Evolutionary conservation across 1,284 basidiomycete genomes (phyloP).

Genomic region (Ganoderma lingzhi): DNA sequence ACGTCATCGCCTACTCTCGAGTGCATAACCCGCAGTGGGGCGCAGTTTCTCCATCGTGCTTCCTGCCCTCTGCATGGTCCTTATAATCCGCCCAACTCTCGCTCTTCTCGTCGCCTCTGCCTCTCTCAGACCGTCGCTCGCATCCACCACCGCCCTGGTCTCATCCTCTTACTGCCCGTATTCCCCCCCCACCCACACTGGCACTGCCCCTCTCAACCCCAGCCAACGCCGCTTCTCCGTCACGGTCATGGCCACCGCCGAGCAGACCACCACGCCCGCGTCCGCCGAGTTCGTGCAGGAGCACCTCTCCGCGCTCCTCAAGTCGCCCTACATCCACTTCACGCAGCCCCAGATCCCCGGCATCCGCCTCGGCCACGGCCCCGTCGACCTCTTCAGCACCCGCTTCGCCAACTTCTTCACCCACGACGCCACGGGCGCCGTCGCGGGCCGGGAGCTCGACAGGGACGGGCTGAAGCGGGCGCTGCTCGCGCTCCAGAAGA

Average conservation of each 20-base stretch:
- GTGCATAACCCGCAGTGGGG: neutral
- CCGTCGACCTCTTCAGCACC: conserved; percentile 44
- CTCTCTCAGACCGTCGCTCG: neutral
- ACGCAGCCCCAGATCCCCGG: conserved; percentile 25
- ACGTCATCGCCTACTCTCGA: neutral
- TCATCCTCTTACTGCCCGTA: neutral
- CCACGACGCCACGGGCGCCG: conserved; percentile 35
- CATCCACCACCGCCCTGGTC: neutral
- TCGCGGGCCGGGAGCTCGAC: conserved; percentile 38
- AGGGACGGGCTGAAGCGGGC: conserved; percentile 38
- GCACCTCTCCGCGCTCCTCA: conserved; percentile 37
- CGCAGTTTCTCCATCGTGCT: neutral
- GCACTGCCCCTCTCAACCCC: conserved; percentile 1
- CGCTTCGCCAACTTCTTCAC: conserved; percentile 41
- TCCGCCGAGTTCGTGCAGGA: conserved; percentile 39
- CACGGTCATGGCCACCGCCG: conserved; percentile 5
- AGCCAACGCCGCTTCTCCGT: conserved; percentile 11
- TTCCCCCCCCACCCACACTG: neutral
- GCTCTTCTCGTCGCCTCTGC: neutral
- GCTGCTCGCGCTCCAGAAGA: conserved; percentile 40
- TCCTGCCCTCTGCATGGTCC: neutral
- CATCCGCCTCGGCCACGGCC: conserved; percentile 40
- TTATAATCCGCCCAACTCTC: neutral
- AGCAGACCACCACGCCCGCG: conserved; percentile 18
- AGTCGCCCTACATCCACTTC: conserved; percentile 44